phyloP scores from a whole-genome alignment of 495 filamentous ascomycete genomes.

The Tuber microsphaerosporum region DNA sequence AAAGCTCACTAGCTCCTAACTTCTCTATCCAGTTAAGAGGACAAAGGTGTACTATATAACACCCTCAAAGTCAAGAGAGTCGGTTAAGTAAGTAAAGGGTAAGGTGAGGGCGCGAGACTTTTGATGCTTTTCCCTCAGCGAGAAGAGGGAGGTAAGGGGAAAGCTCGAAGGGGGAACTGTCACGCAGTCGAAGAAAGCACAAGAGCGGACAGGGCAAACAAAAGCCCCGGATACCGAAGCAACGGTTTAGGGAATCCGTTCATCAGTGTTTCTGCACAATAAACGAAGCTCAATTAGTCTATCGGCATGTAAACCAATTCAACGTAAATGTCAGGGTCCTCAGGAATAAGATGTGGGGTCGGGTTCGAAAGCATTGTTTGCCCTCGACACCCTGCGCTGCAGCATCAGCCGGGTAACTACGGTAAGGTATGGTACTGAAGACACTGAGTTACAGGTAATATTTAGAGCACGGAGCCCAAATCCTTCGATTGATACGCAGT shows the following conservation, averaged over 20 bases:
- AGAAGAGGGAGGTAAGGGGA: neutral
- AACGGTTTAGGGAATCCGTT: conserved; percentile 16
- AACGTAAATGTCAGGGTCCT: conserved; percentile 3
- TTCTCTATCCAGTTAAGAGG: neutral
- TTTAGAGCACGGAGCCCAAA: neutral
- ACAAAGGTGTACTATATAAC: neutral
- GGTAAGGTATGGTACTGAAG: neutral
- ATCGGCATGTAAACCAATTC: neutral
- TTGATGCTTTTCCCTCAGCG: neutral
- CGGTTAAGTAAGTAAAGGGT: neutral
- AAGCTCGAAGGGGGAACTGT: neutral
- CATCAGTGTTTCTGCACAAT: conserved; percentile 24
- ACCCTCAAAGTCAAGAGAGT: neutral
- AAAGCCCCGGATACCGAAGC: conserved; percentile 24
- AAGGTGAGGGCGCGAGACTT: neutral
- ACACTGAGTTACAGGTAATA: neutral
- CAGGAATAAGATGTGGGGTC: conserved; percentile 2
- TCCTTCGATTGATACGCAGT: neutral
- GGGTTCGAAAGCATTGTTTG: neutral
- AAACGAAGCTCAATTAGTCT: conserved; percentile 5
- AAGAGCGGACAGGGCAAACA: conserved; percentile 18
- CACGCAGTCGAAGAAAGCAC: neutral
- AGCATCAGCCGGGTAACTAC: conserved; percentile 1
- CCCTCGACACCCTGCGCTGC: neutral
- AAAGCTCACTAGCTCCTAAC: neutral